phyloP scores from a whole-genome alignment of 768 basidiomycete genomes.

The Mycena maculata region DNA sequence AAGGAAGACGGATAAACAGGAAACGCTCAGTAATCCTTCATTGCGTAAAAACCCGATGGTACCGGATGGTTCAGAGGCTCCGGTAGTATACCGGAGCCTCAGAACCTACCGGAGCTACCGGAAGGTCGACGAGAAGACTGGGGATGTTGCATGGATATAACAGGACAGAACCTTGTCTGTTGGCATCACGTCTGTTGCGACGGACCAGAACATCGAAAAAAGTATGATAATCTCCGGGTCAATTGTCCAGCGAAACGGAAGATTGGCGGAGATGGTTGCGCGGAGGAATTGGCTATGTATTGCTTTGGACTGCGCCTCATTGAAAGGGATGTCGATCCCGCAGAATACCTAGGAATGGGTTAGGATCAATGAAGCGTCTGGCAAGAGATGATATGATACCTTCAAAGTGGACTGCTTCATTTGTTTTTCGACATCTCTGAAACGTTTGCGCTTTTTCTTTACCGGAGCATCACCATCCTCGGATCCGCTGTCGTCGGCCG shows the following conservation, averaged over 20 bases:
- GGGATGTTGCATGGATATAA: no score
- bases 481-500: not conserved
- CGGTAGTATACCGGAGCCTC: no score
- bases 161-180: not conserved
- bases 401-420: constrained; percentile 15
- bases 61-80: no score
- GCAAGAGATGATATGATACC: no score
- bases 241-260: constrained; percentile 20
- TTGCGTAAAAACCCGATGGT: no score
- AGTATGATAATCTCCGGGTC: constrained; percentile 28
- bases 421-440: not conserved
- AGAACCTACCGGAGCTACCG: no score
- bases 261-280: constrained; percentile 31
- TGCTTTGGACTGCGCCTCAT: not conserved
- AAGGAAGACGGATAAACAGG: no score
- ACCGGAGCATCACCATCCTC: not conserved
- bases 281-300: constrained; percentile 21
- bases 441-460: constrained; percentile 2
- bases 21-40: no score
- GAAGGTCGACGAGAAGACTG: no score
- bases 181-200: constrained; percentile 12
- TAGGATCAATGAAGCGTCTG: no score
- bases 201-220: constrained; percentile 22
- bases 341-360: constrained; percentile 5
- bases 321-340: constrained; percentile 28